These are phyloP conservation scores for Peniophora sp. DNA, from an alignment of 1,284 basidiomycete genomes.

Conservation along the genomic window DNA sequence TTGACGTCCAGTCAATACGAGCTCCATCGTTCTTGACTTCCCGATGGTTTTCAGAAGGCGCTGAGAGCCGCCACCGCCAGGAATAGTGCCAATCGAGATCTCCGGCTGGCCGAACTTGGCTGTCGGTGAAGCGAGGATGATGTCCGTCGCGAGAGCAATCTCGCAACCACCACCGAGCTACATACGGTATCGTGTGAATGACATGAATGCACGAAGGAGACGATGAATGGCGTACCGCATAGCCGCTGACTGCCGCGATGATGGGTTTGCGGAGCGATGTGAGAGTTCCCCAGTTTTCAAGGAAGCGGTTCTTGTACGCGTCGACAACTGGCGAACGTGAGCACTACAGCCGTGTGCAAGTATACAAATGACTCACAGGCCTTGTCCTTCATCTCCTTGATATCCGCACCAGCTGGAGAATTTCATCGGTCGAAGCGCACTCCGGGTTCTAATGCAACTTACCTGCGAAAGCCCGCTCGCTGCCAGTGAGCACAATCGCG, in stretches of 20 bases:
- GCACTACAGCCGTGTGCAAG: neutral
- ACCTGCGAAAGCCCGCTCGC: constrained; percentile 92
- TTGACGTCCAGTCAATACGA: constrained; percentile 83
- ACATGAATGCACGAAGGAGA: constrained; percentile 1
- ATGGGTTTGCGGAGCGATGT: constrained; percentile 83
- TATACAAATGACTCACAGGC: constrained; percentile 49
- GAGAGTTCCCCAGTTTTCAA: constrained; percentile 83
- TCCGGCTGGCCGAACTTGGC: constrained; percentile 97
- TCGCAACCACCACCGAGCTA: constrained; percentile 96
- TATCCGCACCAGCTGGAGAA: constrained; percentile 72
- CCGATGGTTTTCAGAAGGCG: constrained; percentile 83
- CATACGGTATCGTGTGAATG: constrained; percentile 1
- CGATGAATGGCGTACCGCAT: constrained; percentile 59
- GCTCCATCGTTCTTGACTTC: constrained; percentile 94
- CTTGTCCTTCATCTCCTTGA: constrained; percentile 93
- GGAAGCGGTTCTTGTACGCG: constrained; percentile 84
- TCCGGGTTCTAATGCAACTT: constrained; percentile 16
- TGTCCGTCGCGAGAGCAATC: constrained; percentile 94
- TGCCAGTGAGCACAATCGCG: constrained; percentile 91
- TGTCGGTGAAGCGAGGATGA: constrained; percentile 89
- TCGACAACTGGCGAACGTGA: constrained; percentile 52
- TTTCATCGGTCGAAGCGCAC: neutral
- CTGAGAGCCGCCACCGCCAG: constrained; percentile 82
- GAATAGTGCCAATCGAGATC: constrained; percentile 95
- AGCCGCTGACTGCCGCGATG: constrained; percentile 94